Evolutionary conservation across 768 basidiomycete species (phyloP).

Genomic region (Chiua virens): DNA sequence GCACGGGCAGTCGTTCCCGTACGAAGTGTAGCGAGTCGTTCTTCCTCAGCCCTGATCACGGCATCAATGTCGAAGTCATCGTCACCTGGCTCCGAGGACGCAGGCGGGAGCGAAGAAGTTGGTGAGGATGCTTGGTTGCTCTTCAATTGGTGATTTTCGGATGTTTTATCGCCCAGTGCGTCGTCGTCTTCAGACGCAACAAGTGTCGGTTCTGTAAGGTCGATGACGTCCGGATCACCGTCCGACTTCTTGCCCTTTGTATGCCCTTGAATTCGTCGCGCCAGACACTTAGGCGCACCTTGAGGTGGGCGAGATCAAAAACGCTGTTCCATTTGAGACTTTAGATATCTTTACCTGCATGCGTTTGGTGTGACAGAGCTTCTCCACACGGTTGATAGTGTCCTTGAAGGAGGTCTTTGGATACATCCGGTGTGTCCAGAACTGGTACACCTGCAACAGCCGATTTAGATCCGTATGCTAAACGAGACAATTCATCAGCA

Average conservation of each 20-base stretch:
- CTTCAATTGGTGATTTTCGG: slow-evolving; percentile 7
- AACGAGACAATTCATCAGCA: background rate
- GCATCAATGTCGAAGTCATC: slow-evolving; percentile 56
- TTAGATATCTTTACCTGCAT: slow-evolving; percentile 64
- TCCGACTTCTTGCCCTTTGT: slow-evolving; percentile 34
- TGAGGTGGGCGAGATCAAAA: slow-evolving; percentile 9
- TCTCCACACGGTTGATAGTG: slow-evolving; percentile 84
- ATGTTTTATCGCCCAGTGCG: slow-evolving; percentile 6
- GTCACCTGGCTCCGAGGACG: slow-evolving; percentile 41
- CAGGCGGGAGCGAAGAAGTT: slow-evolving; percentile 40
- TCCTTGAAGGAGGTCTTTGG: slow-evolving; percentile 88
- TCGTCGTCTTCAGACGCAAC: slow-evolving; percentile 28
- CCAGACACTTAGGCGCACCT: slow-evolving; percentile 79
- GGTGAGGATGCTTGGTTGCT: slow-evolving; percentile 36
- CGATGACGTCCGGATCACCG: slow-evolving; percentile 27
- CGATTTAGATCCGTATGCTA: slow-evolving; percentile 81
- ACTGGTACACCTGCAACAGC: slow-evolving; percentile 82
- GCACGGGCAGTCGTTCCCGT: slow-evolving; percentile 21
- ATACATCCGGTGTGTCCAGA: slow-evolving; percentile 93
- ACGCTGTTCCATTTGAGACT: background rate
- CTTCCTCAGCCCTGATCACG: slow-evolving; percentile 47
- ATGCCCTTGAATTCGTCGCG: slow-evolving; percentile 61
- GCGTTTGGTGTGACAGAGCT: slow-evolving; percentile 79
- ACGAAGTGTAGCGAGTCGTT: slow-evolving; percentile 27
- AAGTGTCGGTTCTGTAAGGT: slow-evolving; percentile 29